phyloP scores from a whole-genome alignment of 2,329 filamentous ascomycete genomes.

The Beauveria brongniartii region DNA sequence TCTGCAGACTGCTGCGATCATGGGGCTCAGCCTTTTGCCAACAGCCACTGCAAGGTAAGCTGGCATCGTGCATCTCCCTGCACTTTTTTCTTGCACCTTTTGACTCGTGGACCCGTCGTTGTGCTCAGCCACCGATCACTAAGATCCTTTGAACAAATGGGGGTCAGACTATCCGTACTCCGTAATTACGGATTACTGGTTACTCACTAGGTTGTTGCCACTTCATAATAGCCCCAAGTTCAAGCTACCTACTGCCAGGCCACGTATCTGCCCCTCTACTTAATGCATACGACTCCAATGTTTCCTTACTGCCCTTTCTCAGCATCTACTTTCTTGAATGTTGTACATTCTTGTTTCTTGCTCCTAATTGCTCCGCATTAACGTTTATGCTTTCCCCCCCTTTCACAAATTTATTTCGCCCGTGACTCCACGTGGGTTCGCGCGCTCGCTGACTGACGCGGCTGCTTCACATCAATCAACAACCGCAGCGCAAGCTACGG shows the following conservation, averaged over 20 bases:
- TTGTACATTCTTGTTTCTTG: background rate
- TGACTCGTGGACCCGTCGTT: background rate
- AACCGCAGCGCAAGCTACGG: background rate
- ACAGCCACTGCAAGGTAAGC: background rate
- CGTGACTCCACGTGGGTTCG: background rate
- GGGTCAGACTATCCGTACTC: background rate
- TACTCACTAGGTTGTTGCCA: background rate
- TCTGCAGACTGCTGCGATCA: background rate
- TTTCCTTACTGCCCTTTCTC: background rate
- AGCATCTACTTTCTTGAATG: background rate
- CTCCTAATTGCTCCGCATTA: background rate
- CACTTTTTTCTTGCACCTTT: background rate
- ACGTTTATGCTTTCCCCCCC: too few relatives aligned
- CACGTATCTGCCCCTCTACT: background rate
- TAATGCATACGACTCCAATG: background rate
- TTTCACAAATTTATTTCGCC: too few relatives aligned
- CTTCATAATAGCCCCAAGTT: background rate
- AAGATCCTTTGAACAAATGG: constrained; percentile 7
- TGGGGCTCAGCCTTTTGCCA: background rate
- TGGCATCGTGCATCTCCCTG: too few relatives aligned
- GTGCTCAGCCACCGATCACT: constrained; percentile 6
- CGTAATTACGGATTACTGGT: too few relatives aligned
- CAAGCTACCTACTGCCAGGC: too few relatives aligned
- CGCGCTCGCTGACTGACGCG: background rate
- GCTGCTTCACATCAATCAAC: background rate